Percentiles rank a stretch among this genome's conserved stretches.
phyloP scores from a whole-genome alignment of 306 rosid species.

The Heteromeles arbutifolia region DNA sequence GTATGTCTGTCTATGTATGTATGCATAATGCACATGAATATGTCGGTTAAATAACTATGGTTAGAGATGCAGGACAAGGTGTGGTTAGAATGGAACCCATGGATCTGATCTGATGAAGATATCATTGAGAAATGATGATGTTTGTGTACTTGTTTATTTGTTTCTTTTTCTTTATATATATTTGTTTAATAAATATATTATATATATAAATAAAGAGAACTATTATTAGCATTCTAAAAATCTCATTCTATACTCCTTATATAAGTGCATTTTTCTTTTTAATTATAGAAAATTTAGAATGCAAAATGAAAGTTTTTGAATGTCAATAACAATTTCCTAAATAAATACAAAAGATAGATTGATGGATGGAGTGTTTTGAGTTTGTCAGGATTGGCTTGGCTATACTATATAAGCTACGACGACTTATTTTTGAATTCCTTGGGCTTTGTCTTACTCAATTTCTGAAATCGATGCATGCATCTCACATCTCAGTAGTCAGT shows the following conservation, averaged over 20 bases:
- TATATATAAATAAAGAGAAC: neutral
- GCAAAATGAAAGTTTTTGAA: accelerated
- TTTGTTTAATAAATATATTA: neutral
- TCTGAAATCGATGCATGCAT: constrained; percentile 51
- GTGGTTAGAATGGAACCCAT: constrained; percentile 42
- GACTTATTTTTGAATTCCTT: constrained; percentile 43
- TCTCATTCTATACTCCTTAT: too few species aligned
- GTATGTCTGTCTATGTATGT: neutral
- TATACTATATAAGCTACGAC: neutral
- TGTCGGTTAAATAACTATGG: constrained; percentile 48
- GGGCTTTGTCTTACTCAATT: constrained; percentile 70
- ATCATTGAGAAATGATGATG: constrained; percentile 94
- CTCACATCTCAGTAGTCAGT: neutral
- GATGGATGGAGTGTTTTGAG: neutral
- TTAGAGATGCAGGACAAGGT: constrained; percentile 39
- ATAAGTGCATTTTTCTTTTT: too few species aligned
- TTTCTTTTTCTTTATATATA: neutral
- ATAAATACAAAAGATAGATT: neutral
- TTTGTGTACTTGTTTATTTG: constrained; percentile 49
- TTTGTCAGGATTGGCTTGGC: constrained; percentile 29
- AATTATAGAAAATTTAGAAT: accelerated
- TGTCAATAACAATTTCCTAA: too few species aligned
- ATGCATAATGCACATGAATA: neutral
- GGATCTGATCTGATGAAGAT: constrained; percentile 28
- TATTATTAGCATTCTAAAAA: too few species aligned